These are phyloP conservation scores for Paxillus involutus DNA, from an alignment of 768 basidiomycete species.

Conservation along the genomic window DNA sequence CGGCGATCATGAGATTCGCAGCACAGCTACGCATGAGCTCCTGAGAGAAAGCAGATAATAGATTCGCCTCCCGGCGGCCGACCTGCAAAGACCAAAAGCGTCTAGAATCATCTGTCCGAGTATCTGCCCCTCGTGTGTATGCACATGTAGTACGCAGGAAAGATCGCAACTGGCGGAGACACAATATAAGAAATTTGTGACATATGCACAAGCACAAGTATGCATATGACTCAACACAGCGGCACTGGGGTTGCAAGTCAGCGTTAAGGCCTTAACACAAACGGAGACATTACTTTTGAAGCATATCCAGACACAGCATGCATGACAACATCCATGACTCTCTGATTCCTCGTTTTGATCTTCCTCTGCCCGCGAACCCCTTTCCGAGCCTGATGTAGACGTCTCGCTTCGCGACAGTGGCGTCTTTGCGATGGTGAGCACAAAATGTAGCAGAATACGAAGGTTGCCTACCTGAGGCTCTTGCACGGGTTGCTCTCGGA, in stretches of 20 bases:
- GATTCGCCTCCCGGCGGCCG: too few relatives aligned
- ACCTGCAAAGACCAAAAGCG: too few relatives aligned
- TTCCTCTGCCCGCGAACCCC: background rate
- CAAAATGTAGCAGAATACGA: background rate
- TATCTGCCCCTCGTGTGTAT: too few relatives aligned
- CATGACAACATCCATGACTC: background rate
- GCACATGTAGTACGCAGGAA: too few relatives aligned
- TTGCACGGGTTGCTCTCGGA: background rate
- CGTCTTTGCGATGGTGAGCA: background rate
- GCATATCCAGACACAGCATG: background rate
- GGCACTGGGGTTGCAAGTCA: background rate
- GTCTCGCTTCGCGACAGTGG: background rate
- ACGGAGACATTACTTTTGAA: background rate
- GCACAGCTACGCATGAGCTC: too few relatives aligned
- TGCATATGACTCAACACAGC: background rate
- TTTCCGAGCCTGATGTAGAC: background rate
- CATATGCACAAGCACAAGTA: background rate
- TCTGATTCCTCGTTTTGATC: background rate
- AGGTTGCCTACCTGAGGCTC: background rate
- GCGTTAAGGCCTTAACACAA: background rate
- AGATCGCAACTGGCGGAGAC: background rate
- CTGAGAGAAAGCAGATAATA: too few relatives aligned
- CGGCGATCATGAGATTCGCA: too few relatives aligned
- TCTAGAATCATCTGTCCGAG: too few relatives aligned
- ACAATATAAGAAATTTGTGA: background rate